phyloP scores from a whole-genome alignment of 257 asterid genomes.

The Jacaranda mimosifolia region DNA sequence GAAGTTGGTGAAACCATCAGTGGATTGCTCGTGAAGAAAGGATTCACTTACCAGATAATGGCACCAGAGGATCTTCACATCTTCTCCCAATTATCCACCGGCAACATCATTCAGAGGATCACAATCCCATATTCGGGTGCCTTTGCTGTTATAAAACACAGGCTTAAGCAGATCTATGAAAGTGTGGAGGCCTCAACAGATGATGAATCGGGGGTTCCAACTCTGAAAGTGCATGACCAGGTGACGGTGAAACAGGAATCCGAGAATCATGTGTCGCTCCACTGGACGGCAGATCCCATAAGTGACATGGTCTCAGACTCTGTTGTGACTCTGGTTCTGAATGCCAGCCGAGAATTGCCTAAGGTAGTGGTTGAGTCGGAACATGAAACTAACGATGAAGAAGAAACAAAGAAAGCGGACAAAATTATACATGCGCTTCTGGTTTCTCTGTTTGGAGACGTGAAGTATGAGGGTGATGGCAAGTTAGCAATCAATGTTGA shows the following conservation, averaged over 20 bases:
- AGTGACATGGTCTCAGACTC: slow-evolving; percentile 98
- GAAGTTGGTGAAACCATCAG: slow-evolving; percentile 79
- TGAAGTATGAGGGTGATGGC: slow-evolving; percentile 73
- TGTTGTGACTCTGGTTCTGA: slow-evolving; percentile 78
- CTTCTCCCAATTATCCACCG: slow-evolving; percentile 92
- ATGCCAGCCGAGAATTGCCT: slow-evolving; percentile 74
- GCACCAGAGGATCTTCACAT: slow-evolving; percentile 94
- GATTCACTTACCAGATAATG: slow-evolving; percentile 97
- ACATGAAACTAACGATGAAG: slow-evolving; percentile 52
- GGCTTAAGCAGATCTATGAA: slow-evolving; percentile 92
- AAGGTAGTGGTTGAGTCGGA: slow-evolving; percentile 70
- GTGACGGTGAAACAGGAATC: slow-evolving; percentile 91
- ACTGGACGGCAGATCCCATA: slow-evolving; percentile 96
- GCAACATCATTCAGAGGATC: slow-evolving; percentile 80
- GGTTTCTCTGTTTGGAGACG: slow-evolving; percentile 90
- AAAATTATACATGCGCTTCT: slow-evolving; percentile 84
- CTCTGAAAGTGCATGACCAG: slow-evolving; percentile 72
- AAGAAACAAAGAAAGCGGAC: slow-evolving; percentile 71
- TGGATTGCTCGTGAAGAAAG: slow-evolving; percentile 93
- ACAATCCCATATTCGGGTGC: slow-evolving; percentile 98
- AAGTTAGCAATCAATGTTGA: slow-evolving; percentile 77
- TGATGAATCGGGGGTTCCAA: slow-evolving; percentile 82
- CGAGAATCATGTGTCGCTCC: slow-evolving; percentile 83
- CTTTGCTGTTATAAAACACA: slow-evolving; percentile 81
- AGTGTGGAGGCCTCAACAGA: slow-evolving; percentile 78